Evolutionary conservation across 768 basidiomycete genomes (phyloP).

Genomic region (Leccinum barrowsii): DNA sequence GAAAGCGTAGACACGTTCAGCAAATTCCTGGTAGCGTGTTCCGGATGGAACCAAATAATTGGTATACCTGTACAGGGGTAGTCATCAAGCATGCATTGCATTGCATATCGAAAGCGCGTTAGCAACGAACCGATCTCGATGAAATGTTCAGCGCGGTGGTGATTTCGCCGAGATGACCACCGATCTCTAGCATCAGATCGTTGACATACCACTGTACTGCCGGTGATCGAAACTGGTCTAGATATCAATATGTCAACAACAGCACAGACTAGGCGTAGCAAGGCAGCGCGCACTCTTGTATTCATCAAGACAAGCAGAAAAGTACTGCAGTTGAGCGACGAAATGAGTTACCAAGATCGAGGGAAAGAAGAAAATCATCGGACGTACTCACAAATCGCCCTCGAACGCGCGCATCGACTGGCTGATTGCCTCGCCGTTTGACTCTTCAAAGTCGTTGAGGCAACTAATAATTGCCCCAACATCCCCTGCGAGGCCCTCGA

Average conservation of each 20-base stretch:
- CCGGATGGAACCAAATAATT: conserved; percentile 49
- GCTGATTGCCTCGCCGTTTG: conserved; percentile 50
- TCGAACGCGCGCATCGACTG: conserved; percentile 45
- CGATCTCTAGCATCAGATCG: neutral
- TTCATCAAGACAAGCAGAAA: conserved; percentile 43
- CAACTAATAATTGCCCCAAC: conserved; percentile 45
- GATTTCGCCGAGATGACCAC: conserved; percentile 47
- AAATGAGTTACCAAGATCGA: neutral
- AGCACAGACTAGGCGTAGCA: neutral
- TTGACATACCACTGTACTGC: neutral
- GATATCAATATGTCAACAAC: neutral
- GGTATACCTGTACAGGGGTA: conserved; percentile 42
- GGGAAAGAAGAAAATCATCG: neutral
- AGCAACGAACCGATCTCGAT: conserved; percentile 44
- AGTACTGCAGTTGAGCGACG: conserved; percentile 35
- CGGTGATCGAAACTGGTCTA: neutral
- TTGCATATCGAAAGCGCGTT: neutral
- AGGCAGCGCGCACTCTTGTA: conserved; percentile 36
- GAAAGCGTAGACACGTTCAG: conserved; percentile 50
- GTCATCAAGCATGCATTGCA: neutral
- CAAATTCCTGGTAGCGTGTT: conserved; percentile 44
- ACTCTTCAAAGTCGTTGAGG: conserved; percentile 53
- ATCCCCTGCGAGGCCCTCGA: conserved; percentile 43
- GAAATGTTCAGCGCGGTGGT: conserved; percentile 44
- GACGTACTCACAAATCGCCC: conserved; percentile 42